Percentiles rank a stretch among this genome's conserved stretches.
Evolutionary conservation across 1,139 yeast genomes (phyloP).

Genomic region (Pichia inconspicua): DNA sequence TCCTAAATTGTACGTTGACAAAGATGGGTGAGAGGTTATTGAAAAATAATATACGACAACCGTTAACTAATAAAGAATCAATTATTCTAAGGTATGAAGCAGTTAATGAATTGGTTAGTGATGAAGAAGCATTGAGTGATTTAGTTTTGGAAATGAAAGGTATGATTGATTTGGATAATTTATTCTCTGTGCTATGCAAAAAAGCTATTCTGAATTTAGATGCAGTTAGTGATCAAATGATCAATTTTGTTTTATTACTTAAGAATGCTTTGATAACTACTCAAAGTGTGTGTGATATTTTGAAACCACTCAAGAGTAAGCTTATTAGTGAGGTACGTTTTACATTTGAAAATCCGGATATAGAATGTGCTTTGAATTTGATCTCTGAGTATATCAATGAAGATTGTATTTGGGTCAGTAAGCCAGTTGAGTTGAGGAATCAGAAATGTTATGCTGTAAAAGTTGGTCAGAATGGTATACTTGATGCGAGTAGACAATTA

Average conservation of each 20-base stretch:
- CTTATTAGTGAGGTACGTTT: conserved; percentile 27
- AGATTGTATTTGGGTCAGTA: conserved; percentile 36
- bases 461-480: conserved; percentile 37
- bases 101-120: conserved; percentile 29
- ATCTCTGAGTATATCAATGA: conserved; percentile 32
- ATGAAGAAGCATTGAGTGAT: conserved; percentile 18
- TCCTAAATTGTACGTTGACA: conserved; percentile 29
- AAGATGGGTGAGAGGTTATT: conserved; percentile 39
- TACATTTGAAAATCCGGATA: conserved; percentile 26
- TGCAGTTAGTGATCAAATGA: conserved; percentile 28
- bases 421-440: conserved; percentile 34
- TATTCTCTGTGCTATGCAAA: conserved; percentile 19
- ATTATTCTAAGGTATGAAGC: conserved; percentile 31
- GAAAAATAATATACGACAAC: conserved; percentile 36
- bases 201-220: conserved; percentile 20
- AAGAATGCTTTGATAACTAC: conserved; percentile 27
- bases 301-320: conserved; percentile 17
- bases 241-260: conserved; percentile 33
- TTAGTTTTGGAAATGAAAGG: conserved; percentile 25
- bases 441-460: conserved; percentile 40
- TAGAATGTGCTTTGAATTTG: conserved; percentile 21
- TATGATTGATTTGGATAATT: conserved; percentile 32
- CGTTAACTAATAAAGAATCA: conserved; percentile 32
- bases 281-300: conserved; percentile 16
- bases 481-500: conserved; percentile 38